Base-by-base conservation (phyloP, 202 grass and related monocot genomes). In the Schoenoplectus triqueter region DNA sequence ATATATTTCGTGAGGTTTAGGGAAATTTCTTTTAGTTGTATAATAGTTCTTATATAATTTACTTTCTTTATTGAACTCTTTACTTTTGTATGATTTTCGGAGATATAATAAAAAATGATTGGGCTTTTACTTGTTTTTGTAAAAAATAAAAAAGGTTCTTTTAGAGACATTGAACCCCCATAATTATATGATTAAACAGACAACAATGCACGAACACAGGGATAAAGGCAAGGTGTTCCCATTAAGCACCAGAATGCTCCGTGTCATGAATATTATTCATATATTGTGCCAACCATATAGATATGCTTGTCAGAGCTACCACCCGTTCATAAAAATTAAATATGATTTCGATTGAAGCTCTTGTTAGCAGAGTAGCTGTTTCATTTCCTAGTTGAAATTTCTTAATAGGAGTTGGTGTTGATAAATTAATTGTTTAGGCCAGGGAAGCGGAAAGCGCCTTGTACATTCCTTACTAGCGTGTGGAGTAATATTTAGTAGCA, bases 181-280 rank as follows among this genome's bases (percentile, higher is more conserved):
- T n/a, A 59, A 59, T 19, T 10, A 1, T 7, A 49, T 49, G 13
- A 11, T 56, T 56, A 56, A 56, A 56, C 54, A 59, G 42, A 60
- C 54, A 78, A 78, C 59, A 60, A 10, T 78, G 52, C 74, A 60
- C 57, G 73, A 51, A 51, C 73, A 76, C 21, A 40, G 57, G 51
- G 73, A 77, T 77, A 77, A 77, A 57, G 73, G 21, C 52, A 50
- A 50, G 57, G 73, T 77, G 9, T 40, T 77, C 73, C 73, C 73
- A 77, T 77, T 57, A 41, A 17, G 21, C 10, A 40, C 10, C 11
- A 57, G 19, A 77, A 57, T 15, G 51, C 21, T 39, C 51, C 11
- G 49, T 57, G 73, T 31, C 31, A 56, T 77, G 20, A 50, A 40
- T 76, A 54, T 31, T 22, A 18, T 73, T 19, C 6, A 64, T 51